phyloP scores from a whole-genome alignment of 768 basidiomycete species.

The Suillus decipiens region DNA sequence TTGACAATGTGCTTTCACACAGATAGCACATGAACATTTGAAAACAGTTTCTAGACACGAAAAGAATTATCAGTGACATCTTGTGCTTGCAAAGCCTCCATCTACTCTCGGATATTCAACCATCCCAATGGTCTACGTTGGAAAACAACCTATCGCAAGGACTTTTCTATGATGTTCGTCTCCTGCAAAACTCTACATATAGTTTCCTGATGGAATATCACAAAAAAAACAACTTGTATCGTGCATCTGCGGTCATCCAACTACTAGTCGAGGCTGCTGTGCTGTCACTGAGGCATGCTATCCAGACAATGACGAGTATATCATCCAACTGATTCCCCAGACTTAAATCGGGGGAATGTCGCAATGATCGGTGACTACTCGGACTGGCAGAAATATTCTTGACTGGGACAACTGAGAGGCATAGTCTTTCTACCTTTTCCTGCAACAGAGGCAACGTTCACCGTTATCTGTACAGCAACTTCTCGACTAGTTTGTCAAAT shows the following conservation, averaged over 20 bases:
- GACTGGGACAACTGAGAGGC: slow-evolving; percentile 60
- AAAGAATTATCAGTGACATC: slow-evolving; percentile 59
- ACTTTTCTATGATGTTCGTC: slow-evolving; percentile 22
- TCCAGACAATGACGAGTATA: background rate
- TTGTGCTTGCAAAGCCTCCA: slow-evolving; percentile 52
- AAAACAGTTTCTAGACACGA: slow-evolving; percentile 38
- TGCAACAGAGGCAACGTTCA: slow-evolving; percentile 29
- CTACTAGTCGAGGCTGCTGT: slow-evolving; percentile 60
- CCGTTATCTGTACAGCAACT: slow-evolving; percentile 33
- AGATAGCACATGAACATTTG: slow-evolving; percentile 13
- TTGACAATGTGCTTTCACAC: slow-evolving; percentile 42
- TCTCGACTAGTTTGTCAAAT: slow-evolving; percentile 33
- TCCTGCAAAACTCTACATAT: slow-evolving; percentile 28
- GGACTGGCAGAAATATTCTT: slow-evolving; percentile 52
- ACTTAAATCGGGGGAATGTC: slow-evolving; percentile 41
- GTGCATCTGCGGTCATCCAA: slow-evolving; percentile 58
- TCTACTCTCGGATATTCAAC: slow-evolving; percentile 53
- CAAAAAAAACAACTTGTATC: slow-evolving; percentile 43
- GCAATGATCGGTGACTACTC: slow-evolving; percentile 47
- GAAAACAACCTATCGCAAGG: slow-evolving; percentile 27
- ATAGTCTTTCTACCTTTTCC: slow-evolving; percentile 43
- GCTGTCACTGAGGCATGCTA: slow-evolving; percentile 53
- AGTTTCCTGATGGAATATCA: slow-evolving; percentile 13
- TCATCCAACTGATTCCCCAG: slow-evolving; percentile 24
- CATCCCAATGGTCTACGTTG: slow-evolving; percentile 41